These are phyloP conservation scores for Suillus occidentalis DNA, from an alignment of 768 basidiomycete genomes.

Conservation along the genomic window DNA sequence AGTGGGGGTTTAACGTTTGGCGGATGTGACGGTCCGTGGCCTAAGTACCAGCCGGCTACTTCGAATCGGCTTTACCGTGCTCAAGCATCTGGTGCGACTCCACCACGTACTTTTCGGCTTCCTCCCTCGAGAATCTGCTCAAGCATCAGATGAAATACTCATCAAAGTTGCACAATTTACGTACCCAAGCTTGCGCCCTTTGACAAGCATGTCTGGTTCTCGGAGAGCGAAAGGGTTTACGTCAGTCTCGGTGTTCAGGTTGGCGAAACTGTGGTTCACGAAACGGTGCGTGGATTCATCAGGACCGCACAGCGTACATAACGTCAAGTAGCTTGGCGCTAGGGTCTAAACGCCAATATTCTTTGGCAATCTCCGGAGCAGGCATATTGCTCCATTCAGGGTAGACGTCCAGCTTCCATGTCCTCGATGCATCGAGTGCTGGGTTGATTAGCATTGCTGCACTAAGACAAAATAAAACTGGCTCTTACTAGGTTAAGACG, in stretches of 20 bases:
- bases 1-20: slow-evolving; percentile 6
- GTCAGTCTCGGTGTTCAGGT: slow-evolving; percentile 72
- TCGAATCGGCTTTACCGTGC: slow-evolving; percentile 26
- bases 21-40: slow-evolving; percentile 5
- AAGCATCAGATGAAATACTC: not conserved
- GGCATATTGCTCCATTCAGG: slow-evolving; percentile 78
- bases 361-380: slow-evolving; percentile 88
- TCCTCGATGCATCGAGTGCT: slow-evolving; percentile 84
- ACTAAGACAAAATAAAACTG: slow-evolving; percentile 13
- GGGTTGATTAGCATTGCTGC: slow-evolving; percentile 16
- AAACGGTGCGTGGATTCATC: slow-evolving; percentile 94
- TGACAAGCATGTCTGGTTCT: slow-evolving; percentile 84
- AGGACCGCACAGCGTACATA: slow-evolving; percentile 87
- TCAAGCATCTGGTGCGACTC: slow-evolving; percentile 57
- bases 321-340: slow-evolving; percentile 84
- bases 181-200: slow-evolving; percentile 75
- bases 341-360: slow-evolving; percentile 84
- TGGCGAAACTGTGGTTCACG: slow-evolving; percentile 94
- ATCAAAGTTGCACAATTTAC: slow-evolving; percentile 27
- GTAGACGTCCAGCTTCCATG: slow-evolving; percentile 76
- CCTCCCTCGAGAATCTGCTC: slow-evolving; percentile 62
- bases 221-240: slow-evolving; percentile 88
- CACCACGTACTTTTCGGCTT: slow-evolving; percentile 63
- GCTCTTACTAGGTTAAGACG: slow-evolving; percentile 80
- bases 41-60: slow-evolving; percentile 17